Percentiles rank a stretch among this genome's conserved stretches.
Conservation (phyloP, 148 eudicot genomes). For the Arbutus unedo region DNA sequence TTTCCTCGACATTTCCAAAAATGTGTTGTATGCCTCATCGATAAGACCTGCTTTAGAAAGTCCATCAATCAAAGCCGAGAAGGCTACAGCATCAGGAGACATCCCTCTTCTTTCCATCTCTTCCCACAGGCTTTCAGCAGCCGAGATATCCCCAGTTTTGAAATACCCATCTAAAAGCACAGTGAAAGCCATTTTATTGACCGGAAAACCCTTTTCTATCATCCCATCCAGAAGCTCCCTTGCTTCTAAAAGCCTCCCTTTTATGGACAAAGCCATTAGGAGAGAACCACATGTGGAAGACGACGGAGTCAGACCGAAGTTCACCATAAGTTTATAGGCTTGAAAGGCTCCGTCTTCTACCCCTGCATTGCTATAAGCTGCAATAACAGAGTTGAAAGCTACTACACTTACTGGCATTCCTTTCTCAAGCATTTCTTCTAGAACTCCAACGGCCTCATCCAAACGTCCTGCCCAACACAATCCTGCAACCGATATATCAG, state of each 20-base stretch:
- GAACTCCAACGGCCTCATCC: slow-evolving; percentile 57
- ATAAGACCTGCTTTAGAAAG: slow-evolving; percentile 64
- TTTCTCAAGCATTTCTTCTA: slow-evolving; percentile 60
- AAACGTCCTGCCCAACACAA: slow-evolving; percentile 78
- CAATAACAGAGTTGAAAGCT: slow-evolving; percentile 81
- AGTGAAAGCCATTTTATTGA: slow-evolving; percentile 74
- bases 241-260: slow-evolving; percentile 66
- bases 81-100: slow-evolving; percentile 80
- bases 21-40: slow-evolving; percentile 57
- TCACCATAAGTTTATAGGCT: slow-evolving; percentile 57
- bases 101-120: slow-evolving; percentile 57
- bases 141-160: slow-evolving; percentile 49
- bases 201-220: slow-evolving; percentile 57
- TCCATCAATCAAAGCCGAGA: slow-evolving; percentile 76
- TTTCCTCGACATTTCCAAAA: slow-evolving; percentile 55
- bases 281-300: slow-evolving; percentile 75
- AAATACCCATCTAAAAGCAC: slow-evolving; percentile 72
- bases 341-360: slow-evolving; percentile 58
- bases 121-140: slow-evolving; percentile 73
- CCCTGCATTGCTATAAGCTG: slow-evolving; percentile 70
- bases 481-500: slow-evolving; percentile 66
- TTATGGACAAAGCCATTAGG: slow-evolving; percentile 58
- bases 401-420: slow-evolving; percentile 58
- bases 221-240: slow-evolving; percentile 57
- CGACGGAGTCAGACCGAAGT: slow-evolving; percentile 60